Conservation (phyloP, 805 yeast species). For the Starmerella sp. region DNA sequence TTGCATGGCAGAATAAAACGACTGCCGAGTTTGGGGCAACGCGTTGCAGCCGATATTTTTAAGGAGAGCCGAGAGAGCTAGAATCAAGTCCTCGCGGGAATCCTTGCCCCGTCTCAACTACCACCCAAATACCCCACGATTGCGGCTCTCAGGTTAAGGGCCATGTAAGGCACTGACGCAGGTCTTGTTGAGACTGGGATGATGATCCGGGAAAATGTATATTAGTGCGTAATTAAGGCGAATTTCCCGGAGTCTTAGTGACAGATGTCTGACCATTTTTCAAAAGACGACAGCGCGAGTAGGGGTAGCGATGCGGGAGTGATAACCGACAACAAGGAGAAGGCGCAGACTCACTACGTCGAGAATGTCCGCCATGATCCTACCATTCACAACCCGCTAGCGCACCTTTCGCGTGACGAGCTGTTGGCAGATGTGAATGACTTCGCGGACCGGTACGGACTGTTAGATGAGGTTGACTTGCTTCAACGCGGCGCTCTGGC, state of each 20-base stretch:
- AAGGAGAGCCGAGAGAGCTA: too few species aligned
- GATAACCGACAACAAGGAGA: neutral
- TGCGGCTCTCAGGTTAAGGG: neutral
- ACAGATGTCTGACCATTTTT: neutral
- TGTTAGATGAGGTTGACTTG: conserved; percentile 21
- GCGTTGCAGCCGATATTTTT: too few species aligned
- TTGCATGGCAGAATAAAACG: too few species aligned
- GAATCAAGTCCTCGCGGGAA: too few species aligned
- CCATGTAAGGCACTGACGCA: neutral
- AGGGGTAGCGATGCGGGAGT: neutral
- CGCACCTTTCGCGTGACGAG: conserved; percentile 9
- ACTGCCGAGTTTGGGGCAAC: too few species aligned
- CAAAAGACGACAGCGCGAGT: conserved; percentile 1
- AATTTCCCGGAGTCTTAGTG: neutral
- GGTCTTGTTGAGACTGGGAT: neutral
- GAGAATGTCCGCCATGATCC: conserved; percentile 5
- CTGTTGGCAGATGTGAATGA: conserved; percentile 12
- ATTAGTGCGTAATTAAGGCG: neutral
- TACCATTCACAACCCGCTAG: conserved; percentile 9
- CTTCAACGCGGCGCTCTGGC: conserved; percentile 41
- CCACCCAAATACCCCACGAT: neutral
- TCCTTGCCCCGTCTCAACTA: neutral
- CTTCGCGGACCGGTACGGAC: conserved; percentile 12
- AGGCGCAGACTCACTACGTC: neutral
- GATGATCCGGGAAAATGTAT: neutral